Base-by-base conservation (phyloP, 1,139 yeast species). In the Suhomyces bribrorum region DNA sequence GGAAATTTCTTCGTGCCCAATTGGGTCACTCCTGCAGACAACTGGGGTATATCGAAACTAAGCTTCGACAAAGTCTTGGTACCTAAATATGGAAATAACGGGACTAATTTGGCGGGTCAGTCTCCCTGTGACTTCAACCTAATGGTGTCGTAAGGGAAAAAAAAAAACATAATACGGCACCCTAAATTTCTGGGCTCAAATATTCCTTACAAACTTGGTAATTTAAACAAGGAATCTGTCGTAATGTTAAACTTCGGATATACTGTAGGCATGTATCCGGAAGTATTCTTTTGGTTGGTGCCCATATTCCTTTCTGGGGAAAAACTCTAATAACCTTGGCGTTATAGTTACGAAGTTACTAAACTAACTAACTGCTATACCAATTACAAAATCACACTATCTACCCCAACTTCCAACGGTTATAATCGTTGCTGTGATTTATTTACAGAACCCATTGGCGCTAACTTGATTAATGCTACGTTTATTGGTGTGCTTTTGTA, bases 11-110 rank as follows among this genome's bases (percentile, higher is more conserved):
- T 8, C 16, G 14, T 26, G 25, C 12, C 35, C 29, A 16, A 17
- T 27, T 6, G 7, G 16, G 32, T 14, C 11, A 5, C 4, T 36
- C 35, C 39, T 36, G 39, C 39, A 36, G n/a, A 28, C 29, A 36
- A n/a, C 14, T 26, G 30, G 30, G 33, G 8, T 12, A 15, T 11
- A 25, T 18, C 23, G 17, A 3, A 13, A 20, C 9, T 18, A 25
- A 7, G 7, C 15, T 11, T 24, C 18, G 3, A 13, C 29, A 31
- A 36, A 36, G 36, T 36, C 39, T 36, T 36, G 39, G 39, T 31
- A 11, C 24, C 39, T 32, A 5, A 13, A 27, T 12, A 11, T 13
- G 35, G 39, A 14, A 36, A 36, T 28, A 22, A 12, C 14, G 14
- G 14, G 9, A 12, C n/a, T 25, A 9, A 5, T 20, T 11, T n/a